Percentiles rank a stretch among this genome's conserved stretches.
These are phyloP conservation scores for Eucalyptus pauciflora DNA, from an alignment of 345 rosid species.

Conservation along the genomic window DNA sequence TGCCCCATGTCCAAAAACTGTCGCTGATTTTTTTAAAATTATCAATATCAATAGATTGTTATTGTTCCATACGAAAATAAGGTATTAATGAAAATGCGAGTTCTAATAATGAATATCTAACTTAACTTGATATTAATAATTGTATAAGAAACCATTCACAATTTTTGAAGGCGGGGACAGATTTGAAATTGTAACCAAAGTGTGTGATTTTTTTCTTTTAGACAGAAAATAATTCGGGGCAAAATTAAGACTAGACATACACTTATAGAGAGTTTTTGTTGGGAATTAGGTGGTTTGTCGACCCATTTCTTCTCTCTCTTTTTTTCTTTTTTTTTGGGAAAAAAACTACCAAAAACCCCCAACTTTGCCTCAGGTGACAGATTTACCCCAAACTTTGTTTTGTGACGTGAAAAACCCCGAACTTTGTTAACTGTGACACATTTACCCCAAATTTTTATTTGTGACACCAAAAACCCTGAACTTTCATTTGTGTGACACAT, in stretches of 20 bases:
- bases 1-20: background rate
- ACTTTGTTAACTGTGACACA: too few relatives aligned
- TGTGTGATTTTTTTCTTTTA: background rate
- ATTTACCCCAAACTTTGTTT: too few relatives aligned
- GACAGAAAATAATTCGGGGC: background rate
- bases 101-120: background rate
- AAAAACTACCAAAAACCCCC: too few relatives aligned
- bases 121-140: background rate
- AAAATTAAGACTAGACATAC: background rate
- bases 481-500: too few relatives aligned
- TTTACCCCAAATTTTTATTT: too few relatives aligned
- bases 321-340: fast-evolving
- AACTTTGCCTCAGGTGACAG: too few relatives aligned
- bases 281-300: background rate
- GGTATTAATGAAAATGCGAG: fast-evolving
- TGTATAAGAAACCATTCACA: background rate
- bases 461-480: too few relatives aligned
- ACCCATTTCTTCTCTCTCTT: background rate
- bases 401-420: too few relatives aligned
- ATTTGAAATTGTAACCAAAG: background rate
- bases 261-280: background rate
- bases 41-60: background rate
- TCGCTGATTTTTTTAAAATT: background rate
- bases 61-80: background rate
- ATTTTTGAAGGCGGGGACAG: background rate